phyloP scores from a whole-genome alignment of 108 stramenopile genomes.

The Hondaea fermentalgiana region DNA sequence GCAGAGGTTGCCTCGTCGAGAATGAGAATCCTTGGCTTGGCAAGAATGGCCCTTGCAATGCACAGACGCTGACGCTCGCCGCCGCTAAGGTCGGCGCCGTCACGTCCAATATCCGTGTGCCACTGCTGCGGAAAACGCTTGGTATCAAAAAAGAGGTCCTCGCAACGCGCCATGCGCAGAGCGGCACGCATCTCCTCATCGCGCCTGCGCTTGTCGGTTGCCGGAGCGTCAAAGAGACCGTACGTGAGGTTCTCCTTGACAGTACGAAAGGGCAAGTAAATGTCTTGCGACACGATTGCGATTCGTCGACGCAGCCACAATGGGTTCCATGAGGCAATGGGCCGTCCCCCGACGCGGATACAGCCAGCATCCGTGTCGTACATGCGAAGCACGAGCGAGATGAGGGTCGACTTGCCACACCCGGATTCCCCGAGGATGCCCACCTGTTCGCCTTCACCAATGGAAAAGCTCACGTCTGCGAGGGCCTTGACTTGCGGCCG shows the following conservation, averaged over 20 bases:
- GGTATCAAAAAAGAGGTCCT: not conserved
- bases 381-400: slow-evolving; percentile 57
- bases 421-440: slow-evolving; percentile 68
- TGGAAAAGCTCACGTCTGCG: slow-evolving; percentile 18
- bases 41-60: slow-evolving; percentile 54
- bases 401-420: slow-evolving; percentile 62
- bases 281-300: not conserved
- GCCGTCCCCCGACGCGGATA: slow-evolving; percentile 40
- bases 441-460: slow-evolving; percentile 65
- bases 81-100: slow-evolving; percentile 9
- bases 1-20: slow-evolving; percentile 72
- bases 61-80: slow-evolving; percentile 37
- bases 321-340: not conserved
- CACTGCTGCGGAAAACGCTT: slow-evolving; percentile 11
- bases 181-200: slow-evolving; percentile 1
- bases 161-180: slow-evolving; percentile 7
- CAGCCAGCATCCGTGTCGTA: slow-evolving; percentile 55
- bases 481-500: not conserved
- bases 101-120: slow-evolving; percentile 9
- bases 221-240: not conserved
- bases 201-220: not conserved
- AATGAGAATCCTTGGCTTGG: slow-evolving; percentile 63
- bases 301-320: not conserved
- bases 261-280: not conserved
- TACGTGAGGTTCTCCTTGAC: slow-evolving; percentile 17